phyloP scores from a whole-genome alignment of 2,329 filamentous ascomycete genomes.

The Ceratocystis alfenasii region DNA sequence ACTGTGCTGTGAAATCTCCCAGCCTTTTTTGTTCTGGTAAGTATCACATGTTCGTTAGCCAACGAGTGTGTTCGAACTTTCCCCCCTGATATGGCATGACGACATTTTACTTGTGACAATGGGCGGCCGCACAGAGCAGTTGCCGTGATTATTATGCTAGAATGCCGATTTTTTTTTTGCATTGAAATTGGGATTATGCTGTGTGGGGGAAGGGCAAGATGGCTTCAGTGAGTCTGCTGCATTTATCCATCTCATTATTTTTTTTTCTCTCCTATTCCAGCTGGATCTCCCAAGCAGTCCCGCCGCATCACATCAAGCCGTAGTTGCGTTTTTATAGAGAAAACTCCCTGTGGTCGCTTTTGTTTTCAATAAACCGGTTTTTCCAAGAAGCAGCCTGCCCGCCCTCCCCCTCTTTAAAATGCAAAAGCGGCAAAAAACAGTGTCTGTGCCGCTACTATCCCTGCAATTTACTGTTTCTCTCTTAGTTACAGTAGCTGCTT shows the following conservation, averaged over 20 bases:
- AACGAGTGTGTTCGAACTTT: not conserved
- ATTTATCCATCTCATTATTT: no score
- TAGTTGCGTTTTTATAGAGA: no score
- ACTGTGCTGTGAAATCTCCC: not conserved
- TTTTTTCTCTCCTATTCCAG: no score
- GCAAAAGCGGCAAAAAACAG: not conserved
- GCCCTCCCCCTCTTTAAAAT: not conserved
- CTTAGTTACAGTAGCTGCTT: slow-evolving; percentile 3
- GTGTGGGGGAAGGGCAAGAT: not conserved
- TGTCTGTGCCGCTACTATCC: not conserved
- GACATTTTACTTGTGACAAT: not conserved
- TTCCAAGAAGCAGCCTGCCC: not conserved
- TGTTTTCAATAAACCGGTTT: not conserved
- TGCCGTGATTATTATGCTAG: not conserved
- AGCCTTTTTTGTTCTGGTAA: not conserved
- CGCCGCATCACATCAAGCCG: no score
- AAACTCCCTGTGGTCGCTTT: not conserved
- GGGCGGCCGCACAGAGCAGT: not conserved
- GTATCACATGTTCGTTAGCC: not conserved
- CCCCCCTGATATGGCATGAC: not conserved
- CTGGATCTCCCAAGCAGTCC: no score
- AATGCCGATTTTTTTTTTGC: not conserved
- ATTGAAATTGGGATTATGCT: not conserved
- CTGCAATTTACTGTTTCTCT: slow-evolving; percentile 4
- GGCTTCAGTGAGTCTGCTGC: no score